Conservation (phyloP, 1,284 basidiomycete genomes). For the Agaricales sp. region DNA sequence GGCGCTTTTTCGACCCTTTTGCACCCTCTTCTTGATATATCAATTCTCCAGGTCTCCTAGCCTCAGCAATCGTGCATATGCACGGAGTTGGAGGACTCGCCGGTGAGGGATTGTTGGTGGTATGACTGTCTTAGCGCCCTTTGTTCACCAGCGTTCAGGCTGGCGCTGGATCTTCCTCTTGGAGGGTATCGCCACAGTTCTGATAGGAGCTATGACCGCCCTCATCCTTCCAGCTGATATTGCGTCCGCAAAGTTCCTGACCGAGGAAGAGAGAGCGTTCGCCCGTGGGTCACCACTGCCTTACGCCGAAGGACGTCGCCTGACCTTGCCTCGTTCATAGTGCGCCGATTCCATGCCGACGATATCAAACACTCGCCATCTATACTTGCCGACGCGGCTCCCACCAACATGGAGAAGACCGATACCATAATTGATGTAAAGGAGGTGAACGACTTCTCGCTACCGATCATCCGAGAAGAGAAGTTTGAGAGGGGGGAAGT, state of each 20-base stretch:
- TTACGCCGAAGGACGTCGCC: neutral
- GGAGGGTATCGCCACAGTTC: constrained; percentile 55
- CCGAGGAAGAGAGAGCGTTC: constrained; percentile 48
- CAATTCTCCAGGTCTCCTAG: constrained; percentile 26
- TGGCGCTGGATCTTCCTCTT: constrained; percentile 64
- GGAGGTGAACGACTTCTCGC: too few relatives aligned
- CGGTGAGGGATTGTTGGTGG: constrained; percentile 20
- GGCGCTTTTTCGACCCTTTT: neutral
- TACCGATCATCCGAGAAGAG: constrained; percentile 31
- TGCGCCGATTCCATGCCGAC: constrained; percentile 28
- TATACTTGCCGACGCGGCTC: too few relatives aligned
- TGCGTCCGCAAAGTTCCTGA: constrained; percentile 50
- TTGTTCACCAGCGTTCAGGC: neutral
- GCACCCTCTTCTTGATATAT: neutral
- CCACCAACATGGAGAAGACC: constrained; percentile 17
- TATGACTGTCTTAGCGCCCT: neutral
- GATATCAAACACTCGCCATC: constrained; percentile 17
- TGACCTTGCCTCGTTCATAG: constrained; percentile 20
- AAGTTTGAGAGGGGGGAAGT: constrained; percentile 49
- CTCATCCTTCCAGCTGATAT: constrained; percentile 49
- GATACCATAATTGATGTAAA: too few relatives aligned
- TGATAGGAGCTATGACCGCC: constrained; percentile 39
- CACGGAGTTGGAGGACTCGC: constrained; percentile 41
- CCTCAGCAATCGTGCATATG: constrained; percentile 49
- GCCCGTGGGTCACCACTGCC: constrained; percentile 25